Percentiles rank a stretch among this genome's conserved stretches.
These are phyloP conservation scores for Phoenix dactylifera DNA, from an alignment of 176 grass and related monocot genomes.

Conservation along the genomic window DNA sequence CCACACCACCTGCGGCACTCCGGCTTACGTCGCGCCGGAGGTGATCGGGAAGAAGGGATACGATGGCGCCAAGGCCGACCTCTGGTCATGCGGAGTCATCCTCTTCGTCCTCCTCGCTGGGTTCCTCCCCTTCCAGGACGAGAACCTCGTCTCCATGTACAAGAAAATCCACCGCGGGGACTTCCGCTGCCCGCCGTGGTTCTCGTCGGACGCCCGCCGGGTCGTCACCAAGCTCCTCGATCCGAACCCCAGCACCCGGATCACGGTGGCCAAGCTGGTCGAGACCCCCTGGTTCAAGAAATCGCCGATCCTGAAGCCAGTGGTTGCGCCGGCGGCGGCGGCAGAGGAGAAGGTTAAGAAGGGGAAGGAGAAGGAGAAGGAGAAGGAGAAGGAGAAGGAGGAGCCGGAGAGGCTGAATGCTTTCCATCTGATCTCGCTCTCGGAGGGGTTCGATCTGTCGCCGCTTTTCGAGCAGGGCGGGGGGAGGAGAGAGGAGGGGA, in stretches of 20 bases:
- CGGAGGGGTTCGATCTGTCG: constrained; percentile 42
- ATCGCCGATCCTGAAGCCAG: not conserved
- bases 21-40: constrained; percentile 40
- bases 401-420: constrained; percentile 36
- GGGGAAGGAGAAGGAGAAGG: not conserved
- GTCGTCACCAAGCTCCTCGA: constrained; percentile 30
- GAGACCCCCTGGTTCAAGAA: constrained; percentile 36
- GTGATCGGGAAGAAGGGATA: constrained; percentile 38
- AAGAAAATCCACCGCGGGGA: constrained; percentile 34
- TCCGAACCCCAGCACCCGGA: constrained; percentile 28
- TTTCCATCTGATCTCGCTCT: constrained; percentile 41
- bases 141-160: constrained; percentile 48
- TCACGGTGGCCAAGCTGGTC: constrained; percentile 23
- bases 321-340: not conserved
- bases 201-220: constrained; percentile 26
- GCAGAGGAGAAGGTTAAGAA: not conserved
- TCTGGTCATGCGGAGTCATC: constrained; percentile 52
- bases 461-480: constrained; percentile 36
- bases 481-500: not conserved
- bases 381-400: not conserved
- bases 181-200: constrained; percentile 29
- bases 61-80: constrained; percentile 44
- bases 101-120: constrained; percentile 52
- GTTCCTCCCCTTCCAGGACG: constrained; percentile 28
- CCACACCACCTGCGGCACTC: constrained; percentile 43